Base-by-base conservation (phyloP, 345 rosid species). In the Cardamine occulta region DNA sequence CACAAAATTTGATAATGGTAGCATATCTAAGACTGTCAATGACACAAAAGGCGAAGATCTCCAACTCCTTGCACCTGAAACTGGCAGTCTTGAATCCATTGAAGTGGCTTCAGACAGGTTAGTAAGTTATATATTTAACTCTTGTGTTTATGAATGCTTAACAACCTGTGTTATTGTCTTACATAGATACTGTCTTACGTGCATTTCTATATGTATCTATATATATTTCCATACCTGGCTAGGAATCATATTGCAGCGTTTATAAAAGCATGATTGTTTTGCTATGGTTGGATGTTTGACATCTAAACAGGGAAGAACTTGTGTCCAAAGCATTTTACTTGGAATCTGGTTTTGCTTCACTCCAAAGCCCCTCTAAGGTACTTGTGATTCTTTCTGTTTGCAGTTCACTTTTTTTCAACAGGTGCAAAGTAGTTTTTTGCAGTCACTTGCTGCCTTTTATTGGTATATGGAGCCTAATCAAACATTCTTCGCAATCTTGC, bases 361-460 rank as follows among this genome's bases (percentile, higher is more conserved):
- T 86, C 58, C 84, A 86, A 77, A 83, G 72, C 74, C 91, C 92
- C 31, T 73, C 73, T 51, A 85, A 88, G 94, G 96, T 90, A 85
- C 74, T 32, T 61, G 49, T 21, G 48, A 28, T 58, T 23, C 47
- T 53, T 69, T 47, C 62, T 47, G 9, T 14, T 28, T 70, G 31
- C 42, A 28, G 31, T 66, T 55, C 44, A 37, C 53, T 53, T 74
- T 42, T 61, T 26, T 48, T 49, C 48, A 15, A 14, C 23, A 10
- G 23, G n/a, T 39, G 35, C 32, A 52, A 51, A 23, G 19, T 47
- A 6, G 45, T 64, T 31, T 17, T 63, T 42, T 29, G 17, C 34
- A 14, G n/a, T 19, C 45, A 31, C 34, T 8, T 48, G 8, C 1
- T 48, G 31, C 51, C 17, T 60, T 61, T 49, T 60, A 35, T n/a